Evolutionary conservation across 306 rosid species (phyloP).

Genomic region (Glycine latifolia): DNA sequence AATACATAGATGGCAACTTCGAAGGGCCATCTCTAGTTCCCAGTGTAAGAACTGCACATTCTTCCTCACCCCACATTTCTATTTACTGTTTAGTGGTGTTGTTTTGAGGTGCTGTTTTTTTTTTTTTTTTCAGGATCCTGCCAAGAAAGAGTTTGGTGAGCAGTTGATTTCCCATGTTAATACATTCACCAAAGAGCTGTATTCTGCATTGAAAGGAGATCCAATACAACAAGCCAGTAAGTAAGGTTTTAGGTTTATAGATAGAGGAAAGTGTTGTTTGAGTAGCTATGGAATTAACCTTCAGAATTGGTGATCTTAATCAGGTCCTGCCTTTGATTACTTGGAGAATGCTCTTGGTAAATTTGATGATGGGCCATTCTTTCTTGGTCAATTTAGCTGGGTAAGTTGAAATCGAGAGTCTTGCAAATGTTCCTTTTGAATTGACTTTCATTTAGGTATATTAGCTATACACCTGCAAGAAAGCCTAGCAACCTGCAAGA

Average conservation of each 20-base stretch:
- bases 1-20: constrained; percentile 20
- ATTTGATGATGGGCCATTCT: constrained; percentile 22
- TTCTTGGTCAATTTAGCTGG: constrained; percentile 17
- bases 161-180: neutral
- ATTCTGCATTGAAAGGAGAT: neutral
- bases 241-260: constrained; percentile 22
- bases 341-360: constrained; percentile 5
- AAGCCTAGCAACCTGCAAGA: too few species aligned
- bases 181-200: neutral
- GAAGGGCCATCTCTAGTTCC: neutral
- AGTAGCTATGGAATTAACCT: neutral
- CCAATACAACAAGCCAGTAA: neutral
- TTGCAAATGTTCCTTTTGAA: too few species aligned
- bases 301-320: constrained; percentile 24
- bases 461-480: too few species aligned
- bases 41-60: constrained; percentile 11
- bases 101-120: too few species aligned
- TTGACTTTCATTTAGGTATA: too few species aligned
- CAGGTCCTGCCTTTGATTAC: constrained; percentile 18
- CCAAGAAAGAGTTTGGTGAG: constrained; percentile 17
- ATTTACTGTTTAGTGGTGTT: too few species aligned
- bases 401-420: constrained; percentile 1
- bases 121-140: constrained; percentile 26
- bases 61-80: too few species aligned
- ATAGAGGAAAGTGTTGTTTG: neutral